Conservation (phyloP, 495 filamentous ascomycete genomes). For the Peziza echinospora region DNA sequence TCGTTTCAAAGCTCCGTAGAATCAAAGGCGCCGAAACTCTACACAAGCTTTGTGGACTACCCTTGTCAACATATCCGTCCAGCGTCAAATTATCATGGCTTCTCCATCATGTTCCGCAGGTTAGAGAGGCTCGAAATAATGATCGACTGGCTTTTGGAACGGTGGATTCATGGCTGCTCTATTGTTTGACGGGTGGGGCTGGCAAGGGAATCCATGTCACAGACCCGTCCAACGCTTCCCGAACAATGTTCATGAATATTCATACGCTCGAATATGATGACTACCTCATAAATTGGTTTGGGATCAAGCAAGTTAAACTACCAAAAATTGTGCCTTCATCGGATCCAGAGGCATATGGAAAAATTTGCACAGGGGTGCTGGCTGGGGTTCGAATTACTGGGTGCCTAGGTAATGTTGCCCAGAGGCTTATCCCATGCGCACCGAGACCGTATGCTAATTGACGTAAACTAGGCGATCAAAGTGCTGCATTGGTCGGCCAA, state of each 20-base stretch:
- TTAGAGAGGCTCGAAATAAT: conserved; percentile 58
- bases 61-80: conserved; percentile 84
- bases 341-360: conserved; percentile 52
- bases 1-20: conserved; percentile 21
- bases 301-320: conserved; percentile 45
- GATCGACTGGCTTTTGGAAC: conserved; percentile 74
- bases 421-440: too few species aligned
- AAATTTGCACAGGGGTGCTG: conserved; percentile 40
- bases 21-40: conserved; percentile 54
- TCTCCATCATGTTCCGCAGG: conserved; percentile 45
- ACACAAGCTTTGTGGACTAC: conserved; percentile 57
- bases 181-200: conserved; percentile 69
- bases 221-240: conserved; percentile 76
- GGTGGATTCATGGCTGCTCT: conserved; percentile 84
- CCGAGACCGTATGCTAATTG: too few species aligned
- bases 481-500: conserved; percentile 77
- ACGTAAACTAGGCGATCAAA: conserved; percentile 44
- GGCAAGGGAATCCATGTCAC: conserved; percentile 51
- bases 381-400: conserved; percentile 63
- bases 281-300: conserved; percentile 60
- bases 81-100: conserved; percentile 80
- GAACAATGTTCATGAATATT: conserved; percentile 95
- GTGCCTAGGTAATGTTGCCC: conserved; percentile 51
- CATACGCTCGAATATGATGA: conserved; percentile 72
- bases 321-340: conserved; percentile 79